Evolutionary conservation across 768 basidiomycete genomes (phyloP), one percentile per base, ranked within the genome.

Genomic region (Trametes cingulata): DNA sequence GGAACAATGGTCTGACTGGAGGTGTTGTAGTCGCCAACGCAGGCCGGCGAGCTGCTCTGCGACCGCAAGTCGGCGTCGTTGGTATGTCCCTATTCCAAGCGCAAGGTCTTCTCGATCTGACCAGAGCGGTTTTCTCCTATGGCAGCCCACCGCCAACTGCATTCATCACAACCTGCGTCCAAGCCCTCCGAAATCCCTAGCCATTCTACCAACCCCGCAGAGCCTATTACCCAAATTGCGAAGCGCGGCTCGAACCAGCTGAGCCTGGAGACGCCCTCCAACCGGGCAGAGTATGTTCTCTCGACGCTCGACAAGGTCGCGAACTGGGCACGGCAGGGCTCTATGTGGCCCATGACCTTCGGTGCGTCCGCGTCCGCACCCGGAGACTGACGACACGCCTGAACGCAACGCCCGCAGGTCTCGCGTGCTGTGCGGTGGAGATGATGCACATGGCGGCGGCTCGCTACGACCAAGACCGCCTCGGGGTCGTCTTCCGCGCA

Each of bases 391-490:
- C 29, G 29, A 33, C 29, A 10, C 29, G 4, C 29, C 29, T 33
- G 29, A 33, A 33, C 29, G 29, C 10, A 33, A 33, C 29, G 6
- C 29, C 29, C 10, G 3, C 63, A 91, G 94, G 96, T 77, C 85
- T 99, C 52, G 97, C 97, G 5, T 99, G 97, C 75, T 99, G 97
- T 74, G 97, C 97, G 22, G 97, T 99, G 33, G 97, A 99, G 78
- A 93, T 93, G 91, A 98, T 97, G 95, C 97, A 99, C 79, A 96
- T 98, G 95, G 97, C 97, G 50, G 95, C 97, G 41, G 93, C 97
- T 17, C 87, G 97, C 58, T 99, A 98, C 74, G 97, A 99, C 75
- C 97, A 98, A 74, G 97, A 99, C 74, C 85, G 97, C 61, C 80
- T 99, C 33, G 97, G 97, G 64, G 88, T 98, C 58, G 91, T 99